Base-by-base conservation (phyloP, 257 asterid species). In the Rauvolfia tetraphylla region DNA sequence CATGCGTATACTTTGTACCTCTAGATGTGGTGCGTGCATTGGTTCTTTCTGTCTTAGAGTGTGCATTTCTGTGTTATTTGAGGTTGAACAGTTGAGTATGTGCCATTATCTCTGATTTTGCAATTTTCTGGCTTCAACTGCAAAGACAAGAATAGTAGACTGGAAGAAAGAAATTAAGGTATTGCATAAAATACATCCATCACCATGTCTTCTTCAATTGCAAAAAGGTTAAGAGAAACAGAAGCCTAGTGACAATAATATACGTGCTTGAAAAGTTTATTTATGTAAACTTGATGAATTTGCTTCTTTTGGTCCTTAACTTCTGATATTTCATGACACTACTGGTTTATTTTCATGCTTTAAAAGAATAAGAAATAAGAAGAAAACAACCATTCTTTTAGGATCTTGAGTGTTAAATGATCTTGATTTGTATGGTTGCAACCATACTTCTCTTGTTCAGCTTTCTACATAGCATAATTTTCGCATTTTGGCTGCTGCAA, bases 1-100 rank as follows among this genome's bases (percentile, higher is more conserved):
- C 98, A 5, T 88, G 96, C 67, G 92, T 73, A 34, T 94, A 94
- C 86, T 94, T 85, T 80, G 98, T 94, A 44, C 98, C 98, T 41
- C 79, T 94, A 85, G 98, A 94, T 59, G 98, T 94, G 95, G 96
- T 91, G 77, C 59, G 96, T 88, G 41, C 70, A 80, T 77, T 74
- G 39, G 56, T 76, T 67, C 77, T 80, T 80, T 72, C 79, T 7
- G 68, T 63, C 18, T 39, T 70, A 14, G 22, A 12, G 33, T 42
- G 69, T 46, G 27, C 39, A 11, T 20, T 4, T 2, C 3, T 12
- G 4, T 38, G 34, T 53, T 27, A 22, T 56, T 63, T 54, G 23
- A 15, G 34, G 42, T 75, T 22, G 49, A 62, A 31, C 18, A 29
- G 42, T 75, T 22, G 49, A 62, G 31, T 29, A 29, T 62, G 12